These are phyloP conservation scores for Paracoccidioides lutzii DNA, from an alignment of 2,329 filamentous ascomycete genomes.

Conservation along the genomic window DNA sequence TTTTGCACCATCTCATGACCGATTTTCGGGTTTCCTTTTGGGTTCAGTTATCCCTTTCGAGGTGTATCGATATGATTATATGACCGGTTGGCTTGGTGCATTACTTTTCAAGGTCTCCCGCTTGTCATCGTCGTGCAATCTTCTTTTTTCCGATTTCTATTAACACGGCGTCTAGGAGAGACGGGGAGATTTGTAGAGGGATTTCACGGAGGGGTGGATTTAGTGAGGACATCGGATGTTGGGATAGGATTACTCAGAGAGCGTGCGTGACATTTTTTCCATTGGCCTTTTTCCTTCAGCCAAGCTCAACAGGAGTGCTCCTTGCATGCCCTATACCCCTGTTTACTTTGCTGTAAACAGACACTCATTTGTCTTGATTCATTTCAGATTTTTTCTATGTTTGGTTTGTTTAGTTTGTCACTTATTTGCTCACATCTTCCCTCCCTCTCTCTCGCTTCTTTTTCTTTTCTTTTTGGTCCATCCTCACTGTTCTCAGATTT, in stretches of 20 bases:
- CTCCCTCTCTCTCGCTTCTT: neutral
- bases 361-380: neutral
- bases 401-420: neutral
- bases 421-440: neutral
- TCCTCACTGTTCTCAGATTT: neutral
- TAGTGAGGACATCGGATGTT: slow-evolving; percentile 2
- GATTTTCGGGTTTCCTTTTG: neutral
- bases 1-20: neutral
- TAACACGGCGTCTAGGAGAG: slow-evolving; percentile 1
- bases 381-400: neutral
- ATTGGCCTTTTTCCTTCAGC: neutral
- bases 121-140: neutral
- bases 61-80: slow-evolving; percentile 3
- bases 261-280: neutral
- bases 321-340: neutral
- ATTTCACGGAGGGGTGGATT: neutral
- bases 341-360: neutral
- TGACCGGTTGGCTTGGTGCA: slow-evolving; percentile 2
- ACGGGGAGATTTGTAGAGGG: neutral
- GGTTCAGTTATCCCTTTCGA: neutral
- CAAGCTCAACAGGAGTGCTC: neutral
- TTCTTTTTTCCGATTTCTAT: neutral
- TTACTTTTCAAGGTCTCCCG: neutral
- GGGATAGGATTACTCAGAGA: neutral
- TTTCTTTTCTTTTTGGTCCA: neutral